Evolutionary conservation across 495 filamentous ascomycete genomes (phyloP).

Genomic region (Aspergillus saccharolyticus): DNA sequence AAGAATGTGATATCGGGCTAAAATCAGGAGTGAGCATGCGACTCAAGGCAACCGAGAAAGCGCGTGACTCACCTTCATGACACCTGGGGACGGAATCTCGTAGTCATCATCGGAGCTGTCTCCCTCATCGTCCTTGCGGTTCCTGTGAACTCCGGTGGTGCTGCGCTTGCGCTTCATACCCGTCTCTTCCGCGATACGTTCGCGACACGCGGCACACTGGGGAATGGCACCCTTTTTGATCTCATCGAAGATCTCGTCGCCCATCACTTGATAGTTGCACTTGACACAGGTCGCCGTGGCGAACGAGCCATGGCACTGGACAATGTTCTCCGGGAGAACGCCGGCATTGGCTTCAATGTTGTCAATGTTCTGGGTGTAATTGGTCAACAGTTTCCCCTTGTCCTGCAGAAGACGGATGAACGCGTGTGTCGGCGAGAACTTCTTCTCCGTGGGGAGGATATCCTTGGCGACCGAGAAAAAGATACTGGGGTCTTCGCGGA

Average conservation of each 20-base stretch:
- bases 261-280: constrained; percentile 69
- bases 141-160: constrained; percentile 50
- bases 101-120: constrained; percentile 69
- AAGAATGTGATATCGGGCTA: constrained; percentile 96
- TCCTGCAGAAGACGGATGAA: constrained; percentile 95
- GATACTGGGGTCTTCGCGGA: constrained; percentile 78
- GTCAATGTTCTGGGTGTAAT: constrained; percentile 99
- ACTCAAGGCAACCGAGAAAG: neutral
- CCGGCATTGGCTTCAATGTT: constrained; percentile 90
- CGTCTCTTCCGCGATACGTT: constrained; percentile 34
- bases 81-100: constrained; percentile 66
- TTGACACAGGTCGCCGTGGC: constrained; percentile 87
- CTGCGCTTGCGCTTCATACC: constrained; percentile 74
- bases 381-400: constrained; percentile 85
- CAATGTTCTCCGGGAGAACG: constrained; percentile 73
- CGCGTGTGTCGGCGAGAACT: constrained; percentile 83
- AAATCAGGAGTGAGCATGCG: constrained; percentile 5
- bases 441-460: constrained; percentile 70
- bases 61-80: constrained; percentile 70
- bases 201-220: constrained; percentile 49
- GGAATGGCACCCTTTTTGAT: constrained; percentile 65
- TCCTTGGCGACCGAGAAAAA: constrained; percentile 92
- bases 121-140: constrained; percentile 47
- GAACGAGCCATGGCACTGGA: constrained; percentile 96
- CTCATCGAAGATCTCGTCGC: constrained; percentile 71